Percentiles rank a stretch among this genome's conserved stretches.
Evolutionary conservation across 176 grass and related monocot species (phyloP).

Genomic region (Triticum turgidum): DNA sequence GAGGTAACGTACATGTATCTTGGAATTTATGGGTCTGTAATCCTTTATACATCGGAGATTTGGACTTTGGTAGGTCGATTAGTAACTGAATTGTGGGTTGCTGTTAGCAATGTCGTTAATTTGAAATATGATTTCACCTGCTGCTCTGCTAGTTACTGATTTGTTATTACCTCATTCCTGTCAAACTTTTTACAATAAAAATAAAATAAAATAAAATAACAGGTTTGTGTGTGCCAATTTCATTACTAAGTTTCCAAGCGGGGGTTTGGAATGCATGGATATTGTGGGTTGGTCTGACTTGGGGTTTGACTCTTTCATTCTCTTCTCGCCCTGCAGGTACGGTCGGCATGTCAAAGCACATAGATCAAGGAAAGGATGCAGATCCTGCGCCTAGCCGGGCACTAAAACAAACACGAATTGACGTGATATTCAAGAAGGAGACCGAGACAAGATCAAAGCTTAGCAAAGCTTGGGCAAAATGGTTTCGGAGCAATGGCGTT

Average conservation of each 20-base stretch:
- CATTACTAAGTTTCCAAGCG: not conserved
- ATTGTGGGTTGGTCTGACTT: not conserved
- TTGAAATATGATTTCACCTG: not conserved
- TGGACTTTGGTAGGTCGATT: not conserved
- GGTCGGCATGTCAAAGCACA: not conserved
- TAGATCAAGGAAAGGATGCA: not conserved
- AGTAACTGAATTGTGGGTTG: not conserved
- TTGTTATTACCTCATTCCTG: not conserved
- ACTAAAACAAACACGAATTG: not conserved
- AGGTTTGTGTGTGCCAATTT: not conserved
- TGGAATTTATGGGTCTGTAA: not conserved
- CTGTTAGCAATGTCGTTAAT: not conserved
- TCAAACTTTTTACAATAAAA: not conserved
- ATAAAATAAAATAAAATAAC: not conserved
- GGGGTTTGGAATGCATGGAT: not conserved
- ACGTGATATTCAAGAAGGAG: conserved; percentile 5
- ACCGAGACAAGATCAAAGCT: not conserved
- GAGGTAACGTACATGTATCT: conserved; percentile 11
- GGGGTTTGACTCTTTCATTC: not conserved
- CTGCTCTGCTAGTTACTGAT: not conserved
- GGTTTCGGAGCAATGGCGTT: conserved; percentile 3
- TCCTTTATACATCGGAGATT: not conserved
- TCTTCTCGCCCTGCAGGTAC: conserved; percentile 6
- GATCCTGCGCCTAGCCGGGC: not conserved
- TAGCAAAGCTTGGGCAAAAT: conserved; percentile 3